phyloP scores from a whole-genome alignment of 2,329 filamentous ascomycete species.

The Xylariales sp. region DNA sequence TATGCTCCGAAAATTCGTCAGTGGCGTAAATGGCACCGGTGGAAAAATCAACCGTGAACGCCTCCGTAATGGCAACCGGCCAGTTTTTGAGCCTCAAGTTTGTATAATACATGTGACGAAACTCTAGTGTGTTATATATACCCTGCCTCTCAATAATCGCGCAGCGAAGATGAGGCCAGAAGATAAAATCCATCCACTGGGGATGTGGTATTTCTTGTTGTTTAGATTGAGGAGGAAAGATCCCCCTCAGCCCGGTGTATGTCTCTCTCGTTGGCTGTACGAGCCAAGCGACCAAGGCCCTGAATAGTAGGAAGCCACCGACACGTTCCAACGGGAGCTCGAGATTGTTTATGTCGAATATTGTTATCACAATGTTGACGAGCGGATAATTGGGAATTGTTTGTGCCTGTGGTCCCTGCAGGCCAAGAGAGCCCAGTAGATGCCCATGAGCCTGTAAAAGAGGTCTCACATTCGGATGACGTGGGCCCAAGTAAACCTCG shows the following conservation, averaged over 20 bases:
- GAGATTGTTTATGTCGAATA: constrained; percentile 48
- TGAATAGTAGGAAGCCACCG: constrained; percentile 50
- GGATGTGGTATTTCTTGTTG: constrained; percentile 48
- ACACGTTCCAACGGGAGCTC: constrained; percentile 50
- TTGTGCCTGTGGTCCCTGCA: constrained; percentile 42
- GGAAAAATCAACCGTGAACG: constrained; percentile 44
- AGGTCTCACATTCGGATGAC: constrained; percentile 50
- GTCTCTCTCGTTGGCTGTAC: constrained; percentile 50
- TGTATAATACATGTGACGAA: constrained; percentile 51
- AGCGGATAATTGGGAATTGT: constrained; percentile 44
- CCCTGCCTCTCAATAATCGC: constrained; percentile 52
- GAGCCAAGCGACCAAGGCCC: constrained; percentile 48
- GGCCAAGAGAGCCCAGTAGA: constrained; percentile 30
- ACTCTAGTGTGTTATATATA: constrained; percentile 54
- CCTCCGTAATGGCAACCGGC: constrained; percentile 45
- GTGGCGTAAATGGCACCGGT: constrained; percentile 46
- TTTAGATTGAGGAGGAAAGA: constrained; percentile 45
- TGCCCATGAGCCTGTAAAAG: constrained; percentile 43
- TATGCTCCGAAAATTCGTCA: constrained; percentile 43
- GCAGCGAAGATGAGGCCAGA: constrained; percentile 52
- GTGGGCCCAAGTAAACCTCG: constrained; percentile 50
- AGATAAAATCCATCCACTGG: constrained; percentile 51
- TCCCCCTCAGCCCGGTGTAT: constrained; percentile 41
- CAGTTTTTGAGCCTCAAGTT: constrained; percentile 52
- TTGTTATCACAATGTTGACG: constrained; percentile 47